Conservation (phyloP, 805 yeast genomes). For the Groenewaldozyma salmanticensis region DNA sequence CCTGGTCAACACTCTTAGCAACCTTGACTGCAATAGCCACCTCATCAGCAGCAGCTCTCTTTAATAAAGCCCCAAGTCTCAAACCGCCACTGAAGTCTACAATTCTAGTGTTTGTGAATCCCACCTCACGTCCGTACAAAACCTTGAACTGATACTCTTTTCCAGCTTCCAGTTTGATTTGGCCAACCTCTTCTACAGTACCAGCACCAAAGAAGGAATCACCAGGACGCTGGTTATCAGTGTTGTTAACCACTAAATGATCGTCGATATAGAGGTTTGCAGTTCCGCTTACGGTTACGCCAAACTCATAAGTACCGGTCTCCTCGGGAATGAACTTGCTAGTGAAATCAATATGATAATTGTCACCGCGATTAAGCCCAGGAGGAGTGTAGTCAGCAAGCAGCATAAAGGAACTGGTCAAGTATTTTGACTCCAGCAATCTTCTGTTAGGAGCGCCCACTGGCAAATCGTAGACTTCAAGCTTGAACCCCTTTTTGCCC, state of each 20-base stretch:
- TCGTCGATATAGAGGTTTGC: slow-evolving; percentile 46
- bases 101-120: slow-evolving; percentile 19
- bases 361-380: neutral
- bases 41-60: slow-evolving; percentile 25
- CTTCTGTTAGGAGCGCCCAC: slow-evolving; percentile 4
- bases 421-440: slow-evolving; percentile 8
- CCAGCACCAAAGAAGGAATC: slow-evolving; percentile 45
- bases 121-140: slow-evolving; percentile 43
- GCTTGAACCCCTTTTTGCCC: slow-evolving; percentile 9
- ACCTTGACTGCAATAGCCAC: slow-evolving; percentile 36
- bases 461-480: slow-evolving; percentile 7
- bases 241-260: slow-evolving; percentile 45
- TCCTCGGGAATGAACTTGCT: slow-evolving; percentile 39
- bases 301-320: slow-evolving; percentile 42
- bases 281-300: slow-evolving; percentile 44
- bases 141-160: slow-evolving; percentile 36
- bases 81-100: slow-evolving; percentile 27
- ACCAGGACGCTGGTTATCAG: slow-evolving; percentile 41
- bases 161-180: slow-evolving; percentile 35
- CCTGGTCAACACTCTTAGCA: slow-evolving; percentile 45
- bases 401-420: slow-evolving; percentile 9
- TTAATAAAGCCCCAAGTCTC: slow-evolving; percentile 27
- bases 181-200: slow-evolving; percentile 39
- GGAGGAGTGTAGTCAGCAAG: slow-evolving; percentile 11
- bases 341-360: slow-evolving; percentile 36